phyloP scores from a whole-genome alignment of 164 flowering plant genomes.

The Nymphaea colorata region DNA sequence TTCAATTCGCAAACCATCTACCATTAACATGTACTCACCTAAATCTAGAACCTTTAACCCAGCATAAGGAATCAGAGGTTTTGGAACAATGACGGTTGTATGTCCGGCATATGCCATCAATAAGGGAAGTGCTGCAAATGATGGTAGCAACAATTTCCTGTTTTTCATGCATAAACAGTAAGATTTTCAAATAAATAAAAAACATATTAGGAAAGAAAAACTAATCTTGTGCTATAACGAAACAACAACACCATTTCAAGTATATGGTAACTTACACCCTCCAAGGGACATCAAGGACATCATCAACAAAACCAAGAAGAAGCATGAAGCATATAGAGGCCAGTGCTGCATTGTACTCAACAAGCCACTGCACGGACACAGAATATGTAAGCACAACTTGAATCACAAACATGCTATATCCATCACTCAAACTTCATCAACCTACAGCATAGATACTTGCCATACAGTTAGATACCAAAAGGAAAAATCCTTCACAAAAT shows the following conservation, averaged over 20 bases:
- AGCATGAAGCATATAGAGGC: constrained; percentile 87
- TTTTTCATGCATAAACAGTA: constrained; percentile 17
- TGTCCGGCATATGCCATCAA: constrained; percentile 99
- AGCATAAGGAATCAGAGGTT: constrained; percentile 72
- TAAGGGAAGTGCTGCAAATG: constrained; percentile 83
- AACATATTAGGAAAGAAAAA: neutral
- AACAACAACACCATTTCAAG: neutral
- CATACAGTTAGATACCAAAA: too few relatives aligned
- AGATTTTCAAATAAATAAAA: neutral
- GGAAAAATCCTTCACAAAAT: too few relatives aligned
- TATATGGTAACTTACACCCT: constrained; percentile 60
- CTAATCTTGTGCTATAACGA: too few relatives aligned
- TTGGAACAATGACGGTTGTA: constrained; percentile 83
- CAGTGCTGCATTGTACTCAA: constrained; percentile 90
- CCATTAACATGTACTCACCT: constrained; percentile 24
- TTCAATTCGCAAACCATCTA: neutral
- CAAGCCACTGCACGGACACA: constrained; percentile 70
- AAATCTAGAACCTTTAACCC: constrained; percentile 65
- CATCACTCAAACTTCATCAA: too few relatives aligned
- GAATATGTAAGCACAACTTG: neutral
- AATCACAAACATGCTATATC: too few relatives aligned
- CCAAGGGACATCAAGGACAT: constrained; percentile 96
- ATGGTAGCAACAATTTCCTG: constrained; percentile 83
- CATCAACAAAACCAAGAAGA: constrained; percentile 96
- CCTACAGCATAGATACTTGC: too few relatives aligned